Percentiles rank a stretch among this genome's conserved stretches.
These are phyloP conservation scores for Fusarium coicis DNA, from an alignment of 2,329 filamentous ascomycete species.

Conservation along the genomic window DNA sequence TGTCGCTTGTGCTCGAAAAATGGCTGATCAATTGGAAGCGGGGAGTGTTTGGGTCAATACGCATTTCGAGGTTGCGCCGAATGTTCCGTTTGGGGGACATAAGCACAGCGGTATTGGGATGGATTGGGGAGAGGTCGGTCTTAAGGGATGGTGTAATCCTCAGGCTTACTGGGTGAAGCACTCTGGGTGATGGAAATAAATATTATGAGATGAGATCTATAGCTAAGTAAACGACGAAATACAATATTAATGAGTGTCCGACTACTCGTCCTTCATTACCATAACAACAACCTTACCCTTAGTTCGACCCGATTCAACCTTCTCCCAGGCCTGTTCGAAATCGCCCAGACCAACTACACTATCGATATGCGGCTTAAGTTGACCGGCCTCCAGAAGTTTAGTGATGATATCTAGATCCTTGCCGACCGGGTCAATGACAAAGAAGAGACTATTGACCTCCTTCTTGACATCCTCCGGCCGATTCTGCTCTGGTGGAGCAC, in stretches of 20 bases:
- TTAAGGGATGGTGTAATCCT: slow-evolving; percentile 25
- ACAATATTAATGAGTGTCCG: too few relatives aligned
- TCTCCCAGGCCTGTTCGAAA: slow-evolving; percentile 29
- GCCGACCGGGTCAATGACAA: slow-evolving; percentile 25
- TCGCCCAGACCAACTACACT: slow-evolving; percentile 20
- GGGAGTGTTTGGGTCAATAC: slow-evolving; percentile 71
- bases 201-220: not conserved
- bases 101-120: slow-evolving; percentile 63
- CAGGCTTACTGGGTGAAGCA: slow-evolving; percentile 11
- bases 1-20: slow-evolving; percentile 58
- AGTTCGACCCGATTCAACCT: slow-evolving; percentile 20
- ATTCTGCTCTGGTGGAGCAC: slow-evolving; percentile 11
- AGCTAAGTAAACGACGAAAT: not conserved
- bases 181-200: not conserved
- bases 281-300: slow-evolving; percentile 29
- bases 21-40: slow-evolving; percentile 65
- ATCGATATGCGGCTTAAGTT: slow-evolving; percentile 29
- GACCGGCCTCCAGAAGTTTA: slow-evolving; percentile 12
- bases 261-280: not conserved
- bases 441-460: slow-evolving; percentile 6
- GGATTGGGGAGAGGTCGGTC: slow-evolving; percentile 52
- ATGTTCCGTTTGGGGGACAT: slow-evolving; percentile 60
- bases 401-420: slow-evolving; percentile 27
- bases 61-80: slow-evolving; percentile 52
- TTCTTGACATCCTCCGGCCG: slow-evolving; percentile 18